Evolutionary conservation across 805 yeast species (phyloP).

Genomic region (Candida pseudoglaebosa): DNA sequence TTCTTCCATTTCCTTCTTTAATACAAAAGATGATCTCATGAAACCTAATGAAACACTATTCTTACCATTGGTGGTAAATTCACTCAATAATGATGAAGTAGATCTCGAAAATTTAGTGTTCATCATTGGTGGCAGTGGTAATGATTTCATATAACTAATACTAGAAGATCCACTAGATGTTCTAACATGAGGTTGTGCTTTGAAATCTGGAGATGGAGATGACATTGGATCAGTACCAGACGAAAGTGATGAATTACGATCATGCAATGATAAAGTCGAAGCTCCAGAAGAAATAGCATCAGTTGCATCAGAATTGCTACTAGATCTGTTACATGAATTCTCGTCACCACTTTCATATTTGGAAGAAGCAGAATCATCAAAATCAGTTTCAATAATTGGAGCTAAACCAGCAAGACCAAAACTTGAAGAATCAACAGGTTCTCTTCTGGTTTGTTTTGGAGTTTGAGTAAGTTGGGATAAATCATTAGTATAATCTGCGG

Average conservation of each 20-base stretch:
- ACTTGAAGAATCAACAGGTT: constrained; percentile 21
- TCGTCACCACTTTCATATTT: constrained; percentile 28
- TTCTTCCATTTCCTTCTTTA: constrained; percentile 38
- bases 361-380: constrained; percentile 28
- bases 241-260: constrained; percentile 32
- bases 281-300: constrained; percentile 23
- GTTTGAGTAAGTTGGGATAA: not conserved
- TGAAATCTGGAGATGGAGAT: constrained; percentile 13
- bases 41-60: constrained; percentile 38
- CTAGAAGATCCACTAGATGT: constrained; percentile 14
- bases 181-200: constrained; percentile 12
- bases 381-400: constrained; percentile 34
- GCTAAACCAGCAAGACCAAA: constrained; percentile 31
- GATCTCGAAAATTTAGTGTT: constrained; percentile 9
- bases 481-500: constrained; percentile 9
- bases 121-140: constrained; percentile 9
- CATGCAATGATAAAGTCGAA: constrained; percentile 37
- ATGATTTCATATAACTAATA: constrained; percentile 17
- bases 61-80: not conserved
- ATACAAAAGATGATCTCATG: constrained; percentile 40
- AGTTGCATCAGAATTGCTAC: constrained; percentile 13
- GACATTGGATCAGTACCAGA: constrained; percentile 25
- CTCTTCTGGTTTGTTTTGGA: not conserved
- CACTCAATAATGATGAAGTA: constrained; percentile 10
- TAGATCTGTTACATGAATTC: constrained; percentile 13